These are phyloP conservation scores for Ananas comosus DNA, from an alignment of 176 grass and related monocot species.

Conservation along the genomic window DNA sequence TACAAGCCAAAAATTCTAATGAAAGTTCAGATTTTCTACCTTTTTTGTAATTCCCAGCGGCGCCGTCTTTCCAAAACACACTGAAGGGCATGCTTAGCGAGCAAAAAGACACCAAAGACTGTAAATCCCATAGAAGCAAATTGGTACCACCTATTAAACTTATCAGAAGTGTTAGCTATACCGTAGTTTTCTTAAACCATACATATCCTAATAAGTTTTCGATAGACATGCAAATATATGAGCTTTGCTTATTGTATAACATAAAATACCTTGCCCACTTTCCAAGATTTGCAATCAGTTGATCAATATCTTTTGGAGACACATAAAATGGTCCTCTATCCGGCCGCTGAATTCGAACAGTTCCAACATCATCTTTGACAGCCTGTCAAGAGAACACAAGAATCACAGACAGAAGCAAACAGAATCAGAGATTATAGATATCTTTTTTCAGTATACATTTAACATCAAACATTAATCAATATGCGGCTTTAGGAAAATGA, in stretches of 20 bases:
- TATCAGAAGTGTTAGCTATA: conserved; percentile 22
- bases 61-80: conserved; percentile 69
- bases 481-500: neutral
- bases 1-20: neutral
- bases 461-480: neutral
- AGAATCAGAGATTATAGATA: conserved; percentile 2
- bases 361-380: conserved; percentile 94
- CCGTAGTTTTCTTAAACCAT: neutral
- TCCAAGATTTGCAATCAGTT: conserved; percentile 82
- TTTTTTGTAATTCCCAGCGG: conserved; percentile 59
- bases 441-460: neutral
- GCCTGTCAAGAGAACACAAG: conserved; percentile 49
- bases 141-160: conserved; percentile 52
- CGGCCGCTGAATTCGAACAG: conserved; percentile 71
- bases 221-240: neutral
- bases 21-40: conserved; percentile 24
- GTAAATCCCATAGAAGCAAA: conserved; percentile 89
- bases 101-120: conserved; percentile 67
- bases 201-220: neutral
- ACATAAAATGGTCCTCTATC: conserved; percentile 96
- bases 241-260: neutral
- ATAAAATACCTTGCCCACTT: conserved; percentile 80
- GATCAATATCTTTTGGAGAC: conserved; percentile 76
- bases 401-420: conserved; percentile 12
- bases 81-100: conserved; percentile 76